Evolutionary conservation across 176 grass and related monocot genomes (phyloP), one percentile per base, ranked within the genome.

Genomic region (Eragrostis curvula): DNA sequence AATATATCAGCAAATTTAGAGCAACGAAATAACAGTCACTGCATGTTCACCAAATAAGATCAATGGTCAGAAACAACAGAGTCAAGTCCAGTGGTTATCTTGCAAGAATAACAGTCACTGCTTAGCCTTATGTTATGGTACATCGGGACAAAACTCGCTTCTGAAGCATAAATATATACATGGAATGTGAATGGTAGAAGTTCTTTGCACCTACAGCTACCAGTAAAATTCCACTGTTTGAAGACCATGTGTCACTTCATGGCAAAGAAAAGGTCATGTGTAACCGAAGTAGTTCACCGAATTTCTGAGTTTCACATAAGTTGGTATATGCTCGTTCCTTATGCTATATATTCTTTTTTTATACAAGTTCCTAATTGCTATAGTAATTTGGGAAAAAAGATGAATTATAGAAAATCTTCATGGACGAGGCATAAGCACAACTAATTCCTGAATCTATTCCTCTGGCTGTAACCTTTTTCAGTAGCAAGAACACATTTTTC

Each of bases 131-230:
- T 56, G 7, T 56, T 56, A 7, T 56, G 20, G 52, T 56, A n/a
- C 18, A 28, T 0, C 24, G 11, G 12, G 30, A n/a, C 18, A 43
- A 23, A 59, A 9, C 25, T 46, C 15, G 27, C 13, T 30, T 30
- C 27, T 18, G 13, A 65, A 30, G 13, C 62, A 2, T 32, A 41
- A 9, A 10, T 57, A 57, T 9, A 10, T 36, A 74, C 20, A 42
- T 10, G 12, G 0, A 1, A 61, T 18, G 9, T 61, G 0, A 75
- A 59, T 16, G 21, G 13, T 27, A 28, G 21, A 62, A 45, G 62
- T 83, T 58, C 39, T 66, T 56, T 76, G 43, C 49, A 68, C 72
- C 8, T 24, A 59, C 24, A 77, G 36, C 53, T 59, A 23, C 20
- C 55, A 28, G 44, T 66, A 15, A 55, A 53, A 15, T 52, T 74